phyloP scores from a whole-genome alignment of 768 basidiomycete genomes.

The Podaxis sp. region DNA sequence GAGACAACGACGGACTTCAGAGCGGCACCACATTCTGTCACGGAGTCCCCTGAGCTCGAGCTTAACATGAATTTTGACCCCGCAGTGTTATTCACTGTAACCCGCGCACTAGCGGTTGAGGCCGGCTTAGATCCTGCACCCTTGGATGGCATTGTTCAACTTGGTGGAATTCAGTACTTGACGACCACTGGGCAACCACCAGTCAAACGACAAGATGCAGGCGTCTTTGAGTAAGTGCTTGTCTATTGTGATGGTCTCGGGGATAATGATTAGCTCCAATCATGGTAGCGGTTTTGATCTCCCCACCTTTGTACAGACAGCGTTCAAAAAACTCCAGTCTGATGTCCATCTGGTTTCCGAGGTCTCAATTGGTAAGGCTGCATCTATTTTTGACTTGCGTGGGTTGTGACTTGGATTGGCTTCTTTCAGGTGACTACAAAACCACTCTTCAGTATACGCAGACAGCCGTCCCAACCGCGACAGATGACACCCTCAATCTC shows the following conservation, averaged over 20 bases:
- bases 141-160: constrained; percentile 60
- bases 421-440: constrained; percentile 52
- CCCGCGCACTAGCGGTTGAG: constrained; percentile 61
- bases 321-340: constrained; percentile 62
- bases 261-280: background rate
- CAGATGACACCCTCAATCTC: constrained; percentile 59
- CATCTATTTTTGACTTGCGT: background rate
- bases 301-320: constrained; percentile 58
- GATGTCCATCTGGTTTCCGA: constrained; percentile 57
- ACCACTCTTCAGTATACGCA: constrained; percentile 67
- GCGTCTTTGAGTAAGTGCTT: constrained; percentile 50
- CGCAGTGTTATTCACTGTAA: constrained; percentile 65
- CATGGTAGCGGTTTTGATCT: constrained; percentile 55
- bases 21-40: constrained; percentile 50
- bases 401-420: background rate
- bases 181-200: constrained; percentile 31
- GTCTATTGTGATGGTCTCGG: background rate
- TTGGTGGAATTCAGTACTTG: constrained; percentile 68
- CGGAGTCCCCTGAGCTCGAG: constrained; percentile 54
- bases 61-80: constrained; percentile 71
- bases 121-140: constrained; percentile 60
- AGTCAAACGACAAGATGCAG: constrained; percentile 34
- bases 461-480: constrained; percentile 48
- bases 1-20: constrained; percentile 48
- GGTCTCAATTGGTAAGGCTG: constrained; percentile 51